Conservation (phyloP, 1,284 basidiomycete genomes). For the Apiotrichum montevideense region DNA sequence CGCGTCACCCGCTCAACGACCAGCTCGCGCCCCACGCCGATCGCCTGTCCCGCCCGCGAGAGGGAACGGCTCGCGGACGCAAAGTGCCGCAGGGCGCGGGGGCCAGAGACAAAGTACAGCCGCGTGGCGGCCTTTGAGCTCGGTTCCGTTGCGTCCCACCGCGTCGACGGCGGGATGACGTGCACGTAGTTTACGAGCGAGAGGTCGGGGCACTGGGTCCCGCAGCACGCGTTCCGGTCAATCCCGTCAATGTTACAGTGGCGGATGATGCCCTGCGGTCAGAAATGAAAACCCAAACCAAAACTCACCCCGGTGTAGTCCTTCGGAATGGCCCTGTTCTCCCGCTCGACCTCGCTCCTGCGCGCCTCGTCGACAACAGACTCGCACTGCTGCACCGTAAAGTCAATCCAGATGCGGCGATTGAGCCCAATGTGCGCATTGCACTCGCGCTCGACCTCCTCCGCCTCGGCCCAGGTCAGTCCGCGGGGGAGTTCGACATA, state of each 20-base stretch:
- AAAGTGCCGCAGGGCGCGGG: constrained; percentile 62
- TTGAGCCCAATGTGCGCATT: constrained; percentile 54
- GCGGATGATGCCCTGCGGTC: constrained; percentile 60
- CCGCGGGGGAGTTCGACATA: constrained; percentile 72
- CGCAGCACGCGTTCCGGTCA: constrained; percentile 77
- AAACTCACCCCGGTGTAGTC: constrained; percentile 43
- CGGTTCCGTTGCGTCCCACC: constrained; percentile 46
- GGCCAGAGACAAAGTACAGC: constrained; percentile 73
- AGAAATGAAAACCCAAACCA: background rate
- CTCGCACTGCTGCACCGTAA: constrained; percentile 24
- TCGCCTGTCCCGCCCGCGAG: constrained; percentile 54
- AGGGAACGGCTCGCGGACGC: constrained; percentile 56
- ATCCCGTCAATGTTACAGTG: constrained; percentile 72
- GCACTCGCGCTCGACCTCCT: constrained; percentile 58
- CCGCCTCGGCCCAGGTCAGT: constrained; percentile 61
- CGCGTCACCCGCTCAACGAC: constrained; percentile 55
- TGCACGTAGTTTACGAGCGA: constrained; percentile 40
- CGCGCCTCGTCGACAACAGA: background rate
- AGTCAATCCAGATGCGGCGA: constrained; percentile 35
- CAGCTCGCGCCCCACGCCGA: constrained; percentile 53
- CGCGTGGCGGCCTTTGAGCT: constrained; percentile 57
- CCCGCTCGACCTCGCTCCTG: constrained; percentile 52
- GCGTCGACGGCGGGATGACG: constrained; percentile 45
- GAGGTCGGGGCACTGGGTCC: constrained; percentile 58
- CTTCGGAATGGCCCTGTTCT: constrained; percentile 59